Percentiles rank a stretch among this genome's conserved stretches.
These are phyloP conservation scores for Lantana camara DNA, from an alignment of 257 asterid species.

Conservation along the genomic window DNA sequence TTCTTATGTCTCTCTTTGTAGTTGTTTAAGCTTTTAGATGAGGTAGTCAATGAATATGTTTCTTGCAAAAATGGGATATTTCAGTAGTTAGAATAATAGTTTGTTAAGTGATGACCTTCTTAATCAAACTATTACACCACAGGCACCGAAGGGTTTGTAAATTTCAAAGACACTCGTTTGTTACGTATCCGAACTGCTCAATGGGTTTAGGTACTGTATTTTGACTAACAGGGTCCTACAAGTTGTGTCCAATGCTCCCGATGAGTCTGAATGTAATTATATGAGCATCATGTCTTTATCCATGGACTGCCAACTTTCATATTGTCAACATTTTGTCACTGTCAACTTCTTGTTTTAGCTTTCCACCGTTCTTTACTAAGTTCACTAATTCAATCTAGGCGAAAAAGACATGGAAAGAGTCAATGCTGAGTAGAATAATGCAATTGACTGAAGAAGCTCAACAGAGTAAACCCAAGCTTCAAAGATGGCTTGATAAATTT, in stretches of 20 bases:
- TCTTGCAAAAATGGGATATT: background rate
- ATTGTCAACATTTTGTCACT: constrained; percentile 3
- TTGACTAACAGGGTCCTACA: too few relatives aligned
- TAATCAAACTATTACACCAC: too few relatives aligned
- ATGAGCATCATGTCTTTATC: constrained; percentile 2
- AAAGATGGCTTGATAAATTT: constrained; percentile 96
- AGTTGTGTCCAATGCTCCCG: too few relatives aligned
- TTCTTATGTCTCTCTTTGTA: background rate
- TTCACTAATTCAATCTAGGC: constrained; percentile 52
- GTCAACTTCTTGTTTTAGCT: constrained; percentile 1
- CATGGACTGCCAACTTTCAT: constrained; percentile 19
- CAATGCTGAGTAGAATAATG: constrained; percentile 86
- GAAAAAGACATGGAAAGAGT: constrained; percentile 94
- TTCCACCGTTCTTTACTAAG: constrained; percentile 23
- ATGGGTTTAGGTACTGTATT: too few relatives aligned
- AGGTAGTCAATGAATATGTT: too few relatives aligned
- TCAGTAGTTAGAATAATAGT: background rate
- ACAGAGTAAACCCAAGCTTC: constrained; percentile 93
- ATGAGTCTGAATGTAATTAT: constrained; percentile 10
- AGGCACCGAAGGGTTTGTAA: too few relatives aligned
- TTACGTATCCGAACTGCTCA: too few relatives aligned
- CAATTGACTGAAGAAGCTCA: constrained; percentile 98
- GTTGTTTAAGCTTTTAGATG: background rate
- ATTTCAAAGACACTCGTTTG: too few relatives aligned
- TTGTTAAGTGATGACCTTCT: constrained; percentile 9